Evolutionary conservation across 768 basidiomycete species (phyloP).

Genomic region (Podaxis pistillaris): DNA sequence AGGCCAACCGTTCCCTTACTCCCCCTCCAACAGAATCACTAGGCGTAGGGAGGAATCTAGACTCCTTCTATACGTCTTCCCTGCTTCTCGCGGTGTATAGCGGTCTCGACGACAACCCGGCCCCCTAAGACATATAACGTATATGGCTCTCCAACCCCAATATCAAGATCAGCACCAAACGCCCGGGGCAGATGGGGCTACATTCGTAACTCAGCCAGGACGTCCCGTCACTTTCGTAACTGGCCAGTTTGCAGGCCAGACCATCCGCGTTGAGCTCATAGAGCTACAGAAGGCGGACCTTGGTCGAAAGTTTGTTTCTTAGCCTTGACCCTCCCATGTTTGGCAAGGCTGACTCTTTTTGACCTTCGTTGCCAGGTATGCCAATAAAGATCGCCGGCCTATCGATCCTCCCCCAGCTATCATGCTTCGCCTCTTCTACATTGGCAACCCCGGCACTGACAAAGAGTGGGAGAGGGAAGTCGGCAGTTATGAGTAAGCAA

Average conservation of each 20-base stretch:
- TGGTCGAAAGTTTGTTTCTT: constrained; percentile 55
- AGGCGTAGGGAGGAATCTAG: neutral
- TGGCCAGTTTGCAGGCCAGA: constrained; percentile 52
- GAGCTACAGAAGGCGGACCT: constrained; percentile 68
- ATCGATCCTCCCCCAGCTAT: constrained; percentile 65
- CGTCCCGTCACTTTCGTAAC: constrained; percentile 43
- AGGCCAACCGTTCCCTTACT: neutral
- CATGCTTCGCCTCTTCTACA: constrained; percentile 49
- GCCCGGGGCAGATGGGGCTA: constrained; percentile 21
- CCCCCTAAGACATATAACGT: constrained; percentile 3
- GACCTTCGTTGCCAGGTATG: constrained; percentile 39
- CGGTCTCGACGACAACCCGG: constrained; percentile 1
- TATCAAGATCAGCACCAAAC: constrained; percentile 30
- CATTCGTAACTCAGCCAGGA: constrained; percentile 21
- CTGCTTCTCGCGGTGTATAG: constrained; percentile 6
- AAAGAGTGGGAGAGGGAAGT: constrained; percentile 47
- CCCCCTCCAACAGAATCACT: neutral
- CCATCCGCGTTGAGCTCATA: constrained; percentile 49
- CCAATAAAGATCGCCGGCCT: constrained; percentile 61
- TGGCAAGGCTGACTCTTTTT: constrained; percentile 12
- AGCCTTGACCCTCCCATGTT: constrained; percentile 6
- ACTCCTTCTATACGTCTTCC: neutral
- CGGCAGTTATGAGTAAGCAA: constrained; percentile 42
- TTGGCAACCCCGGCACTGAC: constrained; percentile 38
- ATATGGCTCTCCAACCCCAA: constrained; percentile 10